Conservation (phyloP, 768 basidiomycete species). For the Trametes punicea region DNA sequence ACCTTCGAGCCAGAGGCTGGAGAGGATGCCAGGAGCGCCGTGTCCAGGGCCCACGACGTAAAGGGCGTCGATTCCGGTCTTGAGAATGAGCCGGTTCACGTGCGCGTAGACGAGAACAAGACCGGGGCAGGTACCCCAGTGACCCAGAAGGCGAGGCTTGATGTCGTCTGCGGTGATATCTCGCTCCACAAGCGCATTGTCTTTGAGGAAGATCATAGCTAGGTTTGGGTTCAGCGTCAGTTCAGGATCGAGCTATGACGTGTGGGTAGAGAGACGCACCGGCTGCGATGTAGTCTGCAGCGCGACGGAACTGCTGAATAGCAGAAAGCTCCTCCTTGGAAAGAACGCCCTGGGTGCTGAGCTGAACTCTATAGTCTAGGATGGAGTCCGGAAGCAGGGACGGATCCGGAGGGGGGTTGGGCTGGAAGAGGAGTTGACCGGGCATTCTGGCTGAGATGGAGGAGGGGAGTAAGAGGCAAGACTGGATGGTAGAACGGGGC, state of each 20-base stretch:
- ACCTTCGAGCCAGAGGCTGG: conserved; percentile 84
- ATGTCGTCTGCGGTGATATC: conserved; percentile 63
- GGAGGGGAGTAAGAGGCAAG: background rate
- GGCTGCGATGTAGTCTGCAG: conserved; percentile 69
- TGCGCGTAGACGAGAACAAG: conserved; percentile 60
- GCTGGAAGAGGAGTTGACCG: conserved; percentile 50
- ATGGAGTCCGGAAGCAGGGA: conserved; percentile 63
- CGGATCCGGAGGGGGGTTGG: conserved; percentile 68
- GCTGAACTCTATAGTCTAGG: conserved; percentile 45
- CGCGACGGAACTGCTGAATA: conserved; percentile 52
- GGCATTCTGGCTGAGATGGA: conserved; percentile 43
- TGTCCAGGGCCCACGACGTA: conserved; percentile 87
- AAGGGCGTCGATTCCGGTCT: conserved; percentile 58
- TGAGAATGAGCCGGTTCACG: conserved; percentile 48
- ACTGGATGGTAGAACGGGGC: background rate
- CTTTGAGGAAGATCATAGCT: conserved; percentile 85
- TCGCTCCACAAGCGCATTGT: conserved; percentile 65
- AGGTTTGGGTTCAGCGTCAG: conserved; percentile 6
- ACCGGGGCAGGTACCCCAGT: conserved; percentile 85
- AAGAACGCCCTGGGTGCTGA: conserved; percentile 47
- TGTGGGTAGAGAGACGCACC: conserved; percentile 37
- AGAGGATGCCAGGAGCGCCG: conserved; percentile 84
- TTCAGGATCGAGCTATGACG: background rate
- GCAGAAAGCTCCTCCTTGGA: conserved; percentile 47
- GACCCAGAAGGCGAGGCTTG: conserved; percentile 77